Conservation (phyloP, 2,329 filamentous ascomycete species). For the Talaromyces rugulosus region DNA sequence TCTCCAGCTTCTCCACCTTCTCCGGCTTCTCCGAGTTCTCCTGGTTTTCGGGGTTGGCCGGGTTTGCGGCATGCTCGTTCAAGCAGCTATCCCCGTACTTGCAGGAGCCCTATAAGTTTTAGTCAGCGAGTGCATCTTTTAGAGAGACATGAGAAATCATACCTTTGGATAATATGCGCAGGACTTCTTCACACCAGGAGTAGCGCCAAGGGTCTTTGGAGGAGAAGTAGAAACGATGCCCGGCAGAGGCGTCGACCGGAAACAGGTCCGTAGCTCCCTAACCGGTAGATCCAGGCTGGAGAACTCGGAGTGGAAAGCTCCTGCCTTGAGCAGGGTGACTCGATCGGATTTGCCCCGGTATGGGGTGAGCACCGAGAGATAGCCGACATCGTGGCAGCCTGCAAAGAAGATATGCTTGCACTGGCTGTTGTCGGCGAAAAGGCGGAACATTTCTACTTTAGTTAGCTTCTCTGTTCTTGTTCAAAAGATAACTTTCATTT, state of each 20-base stretch:
- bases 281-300: constrained; percentile 48
- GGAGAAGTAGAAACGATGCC: constrained; percentile 4
- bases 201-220: constrained; percentile 5
- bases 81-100: constrained; percentile 27
- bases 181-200: constrained; percentile 14
- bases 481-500: too few relatives aligned
- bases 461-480: not conserved
- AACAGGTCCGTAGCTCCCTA: constrained; percentile 51
- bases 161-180: constrained; percentile 34
- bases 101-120: constrained; percentile 25
- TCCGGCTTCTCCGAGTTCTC: not conserved
- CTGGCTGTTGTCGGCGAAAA: constrained; percentile 56
- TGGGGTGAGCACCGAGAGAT: constrained; percentile 54
- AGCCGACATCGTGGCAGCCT: constrained; percentile 58
- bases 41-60: not conserved
- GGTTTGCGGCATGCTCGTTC: constrained; percentile 24
- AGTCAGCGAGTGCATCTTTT: constrained; percentile 6
- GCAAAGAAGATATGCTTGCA: constrained; percentile 64
- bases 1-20: too few relatives aligned
- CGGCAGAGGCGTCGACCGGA: constrained; percentile 42
- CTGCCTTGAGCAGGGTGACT: constrained; percentile 54
- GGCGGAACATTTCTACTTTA: constrained; percentile 30
- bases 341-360: constrained; percentile 47
- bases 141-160: not conserved
- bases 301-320: constrained; percentile 52